phyloP scores from a whole-genome alignment of 2,329 filamentous ascomycete genomes.

The Curvularia sp. region DNA sequence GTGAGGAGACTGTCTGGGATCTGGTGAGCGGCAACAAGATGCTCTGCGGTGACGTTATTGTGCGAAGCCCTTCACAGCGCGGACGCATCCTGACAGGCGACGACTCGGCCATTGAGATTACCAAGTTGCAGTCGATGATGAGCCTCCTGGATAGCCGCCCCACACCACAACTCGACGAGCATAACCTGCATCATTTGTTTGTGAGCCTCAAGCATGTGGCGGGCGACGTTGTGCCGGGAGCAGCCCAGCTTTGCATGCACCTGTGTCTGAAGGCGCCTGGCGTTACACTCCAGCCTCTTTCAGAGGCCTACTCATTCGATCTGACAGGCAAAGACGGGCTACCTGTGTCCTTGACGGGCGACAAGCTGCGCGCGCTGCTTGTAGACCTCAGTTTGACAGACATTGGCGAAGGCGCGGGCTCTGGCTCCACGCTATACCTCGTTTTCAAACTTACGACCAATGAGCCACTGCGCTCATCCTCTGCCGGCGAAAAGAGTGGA shows the following conservation, averaged over 20 bases:
- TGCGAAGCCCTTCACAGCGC: constrained; percentile 82
- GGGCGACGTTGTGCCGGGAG: constrained; percentile 76
- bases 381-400: constrained; percentile 83
- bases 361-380: constrained; percentile 83
- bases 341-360: constrained; percentile 67
- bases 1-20: constrained; percentile 94
- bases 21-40: constrained; percentile 93
- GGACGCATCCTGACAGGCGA: constrained; percentile 89
- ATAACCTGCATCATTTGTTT: constrained; percentile 80
- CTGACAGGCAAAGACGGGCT: constrained; percentile 77
- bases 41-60: constrained; percentile 91
- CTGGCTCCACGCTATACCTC: constrained; percentile 78
- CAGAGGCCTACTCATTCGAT: constrained; percentile 82
- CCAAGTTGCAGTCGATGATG: constrained; percentile 93
- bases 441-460: constrained; percentile 78
- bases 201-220: constrained; percentile 85
- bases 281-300: constrained; percentile 70
- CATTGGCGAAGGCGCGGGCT: constrained; percentile 67
- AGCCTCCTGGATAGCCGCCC: constrained; percentile 88
- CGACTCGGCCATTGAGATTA: constrained; percentile 90
- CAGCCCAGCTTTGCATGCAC: constrained; percentile 74
- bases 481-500: constrained; percentile 42
- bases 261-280: constrained; percentile 75
- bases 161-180: constrained; percentile 68
- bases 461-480: constrained; percentile 51